Base-by-base conservation (phyloP, 108 stramenopile genomes). In the Conticribra weissflogii region DNA sequence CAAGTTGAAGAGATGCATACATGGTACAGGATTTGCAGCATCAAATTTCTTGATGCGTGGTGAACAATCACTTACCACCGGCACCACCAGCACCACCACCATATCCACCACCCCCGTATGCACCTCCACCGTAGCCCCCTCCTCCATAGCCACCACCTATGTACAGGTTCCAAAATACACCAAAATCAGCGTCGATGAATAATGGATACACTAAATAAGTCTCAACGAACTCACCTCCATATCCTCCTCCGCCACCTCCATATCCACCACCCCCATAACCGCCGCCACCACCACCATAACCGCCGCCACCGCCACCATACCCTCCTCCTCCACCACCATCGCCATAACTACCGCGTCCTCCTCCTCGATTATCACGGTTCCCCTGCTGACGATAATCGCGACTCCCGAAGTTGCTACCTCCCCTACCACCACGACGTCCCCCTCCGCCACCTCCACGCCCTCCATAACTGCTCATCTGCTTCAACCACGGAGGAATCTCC, bases 401-500 rank as follows among this genome's bases (percentile, higher is more conserved):
- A 44, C 63, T 48, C 46, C 75, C 78, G 47, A 68, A 67, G 22
- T 57, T 66, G 16, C 54, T 44, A 23, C 78, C 66, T 18, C 72
- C 72, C 8, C 68, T 29, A 32, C 76, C 66, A 15, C 78, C 68
- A 58, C 85, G 68, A 36, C 55, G 72, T 32, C 83, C 68, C 54
- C 82, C 74, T 32, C 82, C 82, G 24, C 92, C 88, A n/a, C 87
- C 69, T 1, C 88, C 79, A 7, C 88, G 81, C 3, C 86, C 68
- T 14, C 87, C 86, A 49, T 83, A 71, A 28, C 55, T 63, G 29
- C 85, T 88, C 91, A 95, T 92, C 63, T 90, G 86, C 47, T 78
- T 85, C 59, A 96, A 63, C 89, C 89, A 93, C 18, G 63, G n/a
- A 8, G 95, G 95, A 49, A 90, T 81, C 64, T 90, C 87, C 71